Evolutionary conservation across 441 rosid genomes (phyloP).

Genomic region (Pelargonium cotyledonis): DNA sequence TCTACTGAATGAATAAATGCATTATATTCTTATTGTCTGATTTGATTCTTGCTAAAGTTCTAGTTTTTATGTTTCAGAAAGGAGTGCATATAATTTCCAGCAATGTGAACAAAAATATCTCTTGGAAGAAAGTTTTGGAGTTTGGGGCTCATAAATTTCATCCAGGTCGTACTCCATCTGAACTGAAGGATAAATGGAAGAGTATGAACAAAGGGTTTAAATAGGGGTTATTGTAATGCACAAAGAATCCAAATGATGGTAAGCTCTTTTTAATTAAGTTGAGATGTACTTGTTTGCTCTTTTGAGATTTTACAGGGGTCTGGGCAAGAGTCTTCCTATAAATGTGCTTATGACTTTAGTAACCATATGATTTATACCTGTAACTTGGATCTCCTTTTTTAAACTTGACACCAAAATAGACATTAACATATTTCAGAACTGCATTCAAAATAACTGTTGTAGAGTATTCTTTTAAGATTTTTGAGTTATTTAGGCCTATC

Average conservation of each 20-base stretch:
- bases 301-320: background rate
- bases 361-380: background rate
- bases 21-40: background rate
- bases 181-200: slow-evolving; percentile 7
- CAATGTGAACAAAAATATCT: background rate
- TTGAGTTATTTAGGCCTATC: background rate
- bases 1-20: too few species aligned
- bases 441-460: background rate
- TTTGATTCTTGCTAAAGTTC: background rate
- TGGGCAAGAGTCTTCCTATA: background rate
- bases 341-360: background rate
- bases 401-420: background rate
- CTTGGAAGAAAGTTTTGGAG: background rate
- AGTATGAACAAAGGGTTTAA: background rate
- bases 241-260: background rate
- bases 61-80: background rate
- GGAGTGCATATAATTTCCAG: background rate
- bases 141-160: background rate
- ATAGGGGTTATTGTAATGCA: background rate
- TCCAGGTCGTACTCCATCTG: background rate
- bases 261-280: background rate
- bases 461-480: background rate
- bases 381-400: background rate
- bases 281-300: background rate
- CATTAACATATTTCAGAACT: background rate